Conservation (phyloP, 768 basidiomycete species). For the Xerocomus brunneocitrinus region DNA sequence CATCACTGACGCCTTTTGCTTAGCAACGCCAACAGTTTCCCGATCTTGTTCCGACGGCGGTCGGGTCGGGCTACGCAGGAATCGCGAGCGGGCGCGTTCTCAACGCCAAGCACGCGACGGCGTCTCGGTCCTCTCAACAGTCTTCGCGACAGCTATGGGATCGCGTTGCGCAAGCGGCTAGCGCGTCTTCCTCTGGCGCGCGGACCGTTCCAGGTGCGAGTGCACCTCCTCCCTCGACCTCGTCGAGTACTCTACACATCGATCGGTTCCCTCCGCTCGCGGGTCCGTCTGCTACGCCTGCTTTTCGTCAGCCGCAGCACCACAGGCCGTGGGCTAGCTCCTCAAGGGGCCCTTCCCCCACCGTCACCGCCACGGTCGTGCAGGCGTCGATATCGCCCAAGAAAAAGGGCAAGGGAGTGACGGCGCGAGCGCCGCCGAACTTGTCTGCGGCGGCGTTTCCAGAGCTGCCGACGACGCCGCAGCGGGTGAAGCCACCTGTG, state of each 20-base stretch:
- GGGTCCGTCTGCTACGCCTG: conserved; percentile 1
- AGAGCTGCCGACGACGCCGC: conserved; percentile 53
- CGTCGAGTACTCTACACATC: conserved; percentile 23
- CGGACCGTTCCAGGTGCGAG: conserved; percentile 13
- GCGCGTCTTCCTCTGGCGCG: conserved; percentile 39
- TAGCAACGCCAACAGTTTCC: conserved; percentile 88
- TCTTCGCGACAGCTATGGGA: conserved; percentile 75
- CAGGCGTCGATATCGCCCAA: conserved; percentile 2
- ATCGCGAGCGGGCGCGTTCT: conserved; percentile 80
- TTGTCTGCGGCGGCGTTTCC: conserved; percentile 63
- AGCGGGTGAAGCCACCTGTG: conserved; percentile 42
- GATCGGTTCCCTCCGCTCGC: conserved; percentile 32
- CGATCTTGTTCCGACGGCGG: conserved; percentile 55
- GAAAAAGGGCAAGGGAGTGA: conserved; percentile 6
- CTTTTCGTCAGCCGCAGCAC: conserved; percentile 43
- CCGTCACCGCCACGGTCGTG: background rate
- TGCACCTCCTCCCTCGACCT: conserved; percentile 14
- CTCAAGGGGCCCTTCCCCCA: conserved; percentile 1
- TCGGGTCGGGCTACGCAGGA: conserved; percentile 68
- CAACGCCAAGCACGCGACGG: conserved; percentile 75
- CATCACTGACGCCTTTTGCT: background rate
- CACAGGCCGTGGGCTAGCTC: conserved; percentile 54
- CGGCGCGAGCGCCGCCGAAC: conserved; percentile 32
- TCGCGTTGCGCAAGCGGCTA: conserved; percentile 80
- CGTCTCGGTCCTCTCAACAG: conserved; percentile 49